Evolutionary conservation across 495 filamentous ascomycete genomes (phyloP).

Genomic region (Lichenothelia convexa): DNA sequence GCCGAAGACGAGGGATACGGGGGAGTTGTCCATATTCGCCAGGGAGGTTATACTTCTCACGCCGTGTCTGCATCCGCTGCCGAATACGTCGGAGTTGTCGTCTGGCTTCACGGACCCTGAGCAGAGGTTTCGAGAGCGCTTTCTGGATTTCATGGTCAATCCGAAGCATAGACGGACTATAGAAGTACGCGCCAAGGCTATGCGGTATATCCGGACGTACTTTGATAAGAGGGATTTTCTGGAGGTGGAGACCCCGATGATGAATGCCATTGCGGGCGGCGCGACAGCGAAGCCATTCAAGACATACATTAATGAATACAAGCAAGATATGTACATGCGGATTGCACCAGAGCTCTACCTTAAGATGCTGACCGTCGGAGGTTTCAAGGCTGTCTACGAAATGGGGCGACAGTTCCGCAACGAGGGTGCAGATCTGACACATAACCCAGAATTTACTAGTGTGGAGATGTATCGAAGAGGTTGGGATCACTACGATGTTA

Average conservation of each 20-base stretch:
- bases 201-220: slow-evolving; percentile 67
- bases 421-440: slow-evolving; percentile 87
- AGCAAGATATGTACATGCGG: slow-evolving; percentile 86
- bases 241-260: slow-evolving; percentile 96
- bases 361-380: slow-evolving; percentile 90
- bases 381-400: slow-evolving; percentile 83
- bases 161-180: slow-evolving; percentile 63
- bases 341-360: slow-evolving; percentile 90
- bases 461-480: slow-evolving; percentile 96
- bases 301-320: slow-evolving; percentile 84
- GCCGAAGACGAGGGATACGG: slow-evolving; percentile 64
- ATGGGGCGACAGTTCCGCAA: slow-evolving; percentile 85
- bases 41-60: slow-evolving; percentile 66
- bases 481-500: slow-evolving; percentile 80
- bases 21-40: slow-evolving; percentile 89
- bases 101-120: slow-evolving; percentile 92
- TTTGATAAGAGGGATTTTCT: slow-evolving; percentile 73
- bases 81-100: slow-evolving; percentile 82
- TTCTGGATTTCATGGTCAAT: slow-evolving; percentile 95
- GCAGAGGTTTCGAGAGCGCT: slow-evolving; percentile 74
- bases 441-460: slow-evolving; percentile 97
- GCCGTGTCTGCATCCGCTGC: slow-evolving; percentile 84
- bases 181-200: slow-evolving; percentile 64
- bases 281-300: slow-evolving; percentile 91
- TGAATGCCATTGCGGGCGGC: slow-evolving; percentile 89